A percentile compares a stretch with the other conserved stretches of the same genome.
Evolutionary conservation across 2,329 filamentous ascomycete genomes (phyloP).

Genomic region (Claviceps africana): DNA sequence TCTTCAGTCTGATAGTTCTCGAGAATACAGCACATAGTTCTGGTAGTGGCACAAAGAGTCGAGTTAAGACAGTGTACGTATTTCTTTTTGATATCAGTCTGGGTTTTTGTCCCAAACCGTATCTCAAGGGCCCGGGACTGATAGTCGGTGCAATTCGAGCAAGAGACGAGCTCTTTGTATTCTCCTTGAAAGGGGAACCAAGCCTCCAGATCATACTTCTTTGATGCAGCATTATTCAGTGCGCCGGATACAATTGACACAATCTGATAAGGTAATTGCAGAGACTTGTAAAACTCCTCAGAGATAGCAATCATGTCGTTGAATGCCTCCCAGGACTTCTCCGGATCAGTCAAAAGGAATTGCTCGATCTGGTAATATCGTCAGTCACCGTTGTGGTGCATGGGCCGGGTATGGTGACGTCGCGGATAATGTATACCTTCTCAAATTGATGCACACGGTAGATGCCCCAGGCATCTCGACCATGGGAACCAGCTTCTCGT

Average conservation of each 20-base stretch:
- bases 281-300: slow-evolving; percentile 88
- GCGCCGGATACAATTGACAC: slow-evolving; percentile 94
- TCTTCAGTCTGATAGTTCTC: slow-evolving; percentile 95
- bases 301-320: slow-evolving; percentile 84
- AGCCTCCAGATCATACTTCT: slow-evolving; percentile 93
- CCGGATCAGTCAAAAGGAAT: slow-evolving; percentile 68
- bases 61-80: slow-evolving; percentile 92
- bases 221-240: slow-evolving; percentile 60
- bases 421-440: slow-evolving; percentile 40
- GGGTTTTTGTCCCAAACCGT: slow-evolving; percentile 74
- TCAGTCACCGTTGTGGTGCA: neutral
- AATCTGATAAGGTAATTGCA: slow-evolving; percentile 80
- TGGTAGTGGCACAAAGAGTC: slow-evolving; percentile 79
- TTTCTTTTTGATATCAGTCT: slow-evolving; percentile 70
- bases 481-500: slow-evolving; percentile 76
- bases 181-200: slow-evolving; percentile 95
- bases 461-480: slow-evolving; percentile 91
- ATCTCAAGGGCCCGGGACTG: slow-evolving; percentile 91
- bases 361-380: slow-evolving; percentile 44
- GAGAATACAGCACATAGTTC: slow-evolving; percentile 83
- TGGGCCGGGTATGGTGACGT: neutral
- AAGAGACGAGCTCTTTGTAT: slow-evolving; percentile 96
- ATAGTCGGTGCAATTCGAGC: slow-evolving; percentile 97
- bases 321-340: slow-evolving; percentile 85
- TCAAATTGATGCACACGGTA: slow-evolving; percentile 98